Evolutionary conservation across 2,329 filamentous ascomycete species (phyloP).

Genomic region (Talaromyces funiculosus): DNA sequence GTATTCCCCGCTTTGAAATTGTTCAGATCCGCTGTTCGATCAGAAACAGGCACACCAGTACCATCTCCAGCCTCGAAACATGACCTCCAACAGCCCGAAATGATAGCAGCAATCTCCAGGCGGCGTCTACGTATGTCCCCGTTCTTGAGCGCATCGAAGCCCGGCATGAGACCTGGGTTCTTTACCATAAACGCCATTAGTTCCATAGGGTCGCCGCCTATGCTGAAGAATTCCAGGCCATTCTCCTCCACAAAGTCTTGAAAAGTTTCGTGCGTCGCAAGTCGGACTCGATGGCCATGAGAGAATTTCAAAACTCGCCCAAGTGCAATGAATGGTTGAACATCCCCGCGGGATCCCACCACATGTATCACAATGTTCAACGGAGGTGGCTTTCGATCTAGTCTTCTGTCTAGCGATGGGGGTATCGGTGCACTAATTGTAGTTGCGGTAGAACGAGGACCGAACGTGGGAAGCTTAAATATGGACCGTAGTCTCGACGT

Average conservation of each 20-base stretch:
- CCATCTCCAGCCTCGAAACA: conserved; percentile 77
- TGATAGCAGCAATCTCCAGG: conserved; percentile 68
- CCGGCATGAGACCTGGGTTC: conserved; percentile 79
- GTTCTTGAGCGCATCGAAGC: conserved; percentile 67
- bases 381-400: conserved; percentile 32
- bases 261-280: conserved; percentile 68
- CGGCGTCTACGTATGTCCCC: conserved; percentile 72
- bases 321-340: conserved; percentile 69
- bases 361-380: conserved; percentile 68
- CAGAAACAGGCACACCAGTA: conserved; percentile 22
- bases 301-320: conserved; percentile 59
- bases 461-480: conserved; percentile 56
- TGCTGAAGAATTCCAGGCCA: conserved; percentile 68
- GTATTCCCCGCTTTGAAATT: conserved; percentile 19
- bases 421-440: conserved; percentile 46
- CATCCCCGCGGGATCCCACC: conserved; percentile 67
- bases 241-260: conserved; percentile 63
- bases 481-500: conserved; percentile 61
- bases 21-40: conserved; percentile 40
- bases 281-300: conserved; percentile 65
- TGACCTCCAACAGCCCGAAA: conserved; percentile 81
- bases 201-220: conserved; percentile 69
- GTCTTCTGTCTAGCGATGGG: conserved; percentile 62
- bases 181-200: conserved; percentile 91
- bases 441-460: conserved; percentile 40